These are phyloP conservation scores for Triticum dicoccoides DNA, from an alignment of 176 grass and related monocot genomes.

Conservation along the genomic window DNA sequence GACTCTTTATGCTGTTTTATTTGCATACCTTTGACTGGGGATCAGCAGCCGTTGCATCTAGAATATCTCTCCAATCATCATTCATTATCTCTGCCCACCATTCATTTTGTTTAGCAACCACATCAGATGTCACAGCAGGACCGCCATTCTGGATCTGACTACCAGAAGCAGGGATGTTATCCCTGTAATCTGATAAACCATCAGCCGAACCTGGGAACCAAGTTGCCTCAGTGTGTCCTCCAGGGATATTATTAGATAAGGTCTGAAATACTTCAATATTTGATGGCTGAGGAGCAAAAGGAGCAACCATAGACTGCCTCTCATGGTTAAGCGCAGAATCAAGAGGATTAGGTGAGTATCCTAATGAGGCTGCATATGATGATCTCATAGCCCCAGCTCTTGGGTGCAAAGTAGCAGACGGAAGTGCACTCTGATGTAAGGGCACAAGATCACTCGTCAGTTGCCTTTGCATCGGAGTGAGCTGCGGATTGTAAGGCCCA, in stretches of 20 bases:
- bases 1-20: constrained; percentile 8
- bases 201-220: constrained; percentile 46
- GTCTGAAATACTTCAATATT: constrained; percentile 32
- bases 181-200: constrained; percentile 42
- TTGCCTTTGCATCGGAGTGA: constrained; percentile 49
- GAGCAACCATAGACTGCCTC: constrained; percentile 33
- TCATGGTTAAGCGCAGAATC: constrained; percentile 38
- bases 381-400: constrained; percentile 28
- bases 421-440: constrained; percentile 23
- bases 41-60: constrained; percentile 48
- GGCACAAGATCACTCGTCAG: constrained; percentile 25
- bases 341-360: constrained; percentile 36
- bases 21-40: constrained; percentile 60
- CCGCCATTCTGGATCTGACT: constrained; percentile 34
- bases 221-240: constrained; percentile 34
- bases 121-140: constrained; percentile 46
- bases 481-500: constrained; percentile 40
- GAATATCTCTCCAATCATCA: constrained; percentile 93
- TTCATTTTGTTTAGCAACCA: constrained; percentile 62
- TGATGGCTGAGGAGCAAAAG: constrained; percentile 51
- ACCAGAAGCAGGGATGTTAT: constrained; percentile 26
- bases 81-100: constrained; percentile 77
- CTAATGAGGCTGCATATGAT: constrained; percentile 40
- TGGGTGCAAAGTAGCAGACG: constrained; percentile 24
- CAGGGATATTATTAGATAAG: constrained; percentile 39